Conservation (phyloP, 495 filamentous ascomycete genomes). For the Polyplosphaeria fusca region DNA sequence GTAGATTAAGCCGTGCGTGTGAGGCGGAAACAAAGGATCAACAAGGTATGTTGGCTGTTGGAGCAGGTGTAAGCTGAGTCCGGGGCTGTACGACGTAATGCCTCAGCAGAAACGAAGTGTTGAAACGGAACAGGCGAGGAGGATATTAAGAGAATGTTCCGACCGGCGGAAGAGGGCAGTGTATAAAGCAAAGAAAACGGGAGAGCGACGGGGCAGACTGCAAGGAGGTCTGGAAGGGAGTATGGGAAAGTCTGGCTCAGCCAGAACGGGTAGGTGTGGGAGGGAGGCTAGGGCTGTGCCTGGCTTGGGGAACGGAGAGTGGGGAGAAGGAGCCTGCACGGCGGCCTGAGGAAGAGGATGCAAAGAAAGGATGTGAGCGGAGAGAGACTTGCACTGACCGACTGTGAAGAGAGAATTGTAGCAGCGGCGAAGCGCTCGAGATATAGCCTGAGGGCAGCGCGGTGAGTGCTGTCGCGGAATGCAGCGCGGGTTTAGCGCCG, state of each 20-base stretch:
- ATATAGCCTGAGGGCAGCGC: slow-evolving; percentile 24
- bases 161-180: slow-evolving; percentile 29
- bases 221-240: slow-evolving; percentile 21
- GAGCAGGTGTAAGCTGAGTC: slow-evolving; percentile 27
- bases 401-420: slow-evolving; percentile 5
- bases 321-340: slow-evolving; percentile 17
- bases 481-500: too few species aligned
- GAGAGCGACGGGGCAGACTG: slow-evolving; percentile 7
- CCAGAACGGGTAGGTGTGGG: slow-evolving; percentile 11
- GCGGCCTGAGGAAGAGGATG: slow-evolving; percentile 2
- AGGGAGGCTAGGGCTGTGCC: slow-evolving; percentile 30
- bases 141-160: slow-evolving; percentile 24
- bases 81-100: slow-evolving; percentile 24
- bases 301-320: slow-evolving; percentile 2
- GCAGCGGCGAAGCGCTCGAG: slow-evolving; percentile 24
- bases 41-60: slow-evolving; percentile 12
- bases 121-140: slow-evolving; percentile 11
- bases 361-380: neutral
- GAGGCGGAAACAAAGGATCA: slow-evolving; percentile 28
- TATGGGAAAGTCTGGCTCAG: slow-evolving; percentile 21
- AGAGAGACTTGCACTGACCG: slow-evolving; percentile 30
- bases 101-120: slow-evolving; percentile 12
- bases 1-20: slow-evolving; percentile 29
- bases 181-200: slow-evolving; percentile 5
- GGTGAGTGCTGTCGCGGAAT: too few species aligned